phyloP scores from a whole-genome alignment of 2,329 filamentous ascomycete species.

The Exophiala mesophila region DNA sequence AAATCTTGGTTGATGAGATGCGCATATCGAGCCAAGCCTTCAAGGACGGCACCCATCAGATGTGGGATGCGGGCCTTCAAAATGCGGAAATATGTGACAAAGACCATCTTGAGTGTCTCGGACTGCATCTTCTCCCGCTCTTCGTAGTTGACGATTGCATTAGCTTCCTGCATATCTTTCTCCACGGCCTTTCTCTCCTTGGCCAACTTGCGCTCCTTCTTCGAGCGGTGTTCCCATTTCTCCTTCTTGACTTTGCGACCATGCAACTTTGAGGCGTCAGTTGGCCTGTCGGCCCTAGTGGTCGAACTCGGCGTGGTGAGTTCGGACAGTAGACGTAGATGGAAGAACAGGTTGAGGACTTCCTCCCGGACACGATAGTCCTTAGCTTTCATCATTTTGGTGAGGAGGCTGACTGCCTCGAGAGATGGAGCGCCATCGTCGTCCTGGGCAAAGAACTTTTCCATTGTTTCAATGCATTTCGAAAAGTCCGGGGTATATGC shows the following conservation, averaged over 20 bases:
- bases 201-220: constrained; percentile 73
- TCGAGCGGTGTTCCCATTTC: constrained; percentile 82
- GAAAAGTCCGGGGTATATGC: constrained; percentile 68
- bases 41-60: constrained; percentile 94
- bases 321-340: constrained; percentile 80
- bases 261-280: constrained; percentile 41
- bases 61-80: constrained; percentile 74
- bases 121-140: constrained; percentile 91
- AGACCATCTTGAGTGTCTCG: constrained; percentile 93
- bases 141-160: constrained; percentile 85
- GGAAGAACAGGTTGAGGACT: constrained; percentile 84
- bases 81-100: constrained; percentile 90
- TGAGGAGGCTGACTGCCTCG: constrained; percentile 76
- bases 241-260: constrained; percentile 61
- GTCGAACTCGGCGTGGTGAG: constrained; percentile 70
- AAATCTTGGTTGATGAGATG: constrained; percentile 99
- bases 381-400: constrained; percentile 91
- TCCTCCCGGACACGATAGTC: constrained; percentile 79
- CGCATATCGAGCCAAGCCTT: constrained; percentile 87
- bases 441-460: constrained; percentile 77
- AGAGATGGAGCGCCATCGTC: constrained; percentile 85
- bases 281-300: constrained; percentile 63
- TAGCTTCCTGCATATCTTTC: constrained; percentile 89
- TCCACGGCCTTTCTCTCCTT: constrained; percentile 84
- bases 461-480: constrained; percentile 72